Conservation (phyloP, 768 basidiomycete genomes). For the Peribolospora baueri region DNA sequence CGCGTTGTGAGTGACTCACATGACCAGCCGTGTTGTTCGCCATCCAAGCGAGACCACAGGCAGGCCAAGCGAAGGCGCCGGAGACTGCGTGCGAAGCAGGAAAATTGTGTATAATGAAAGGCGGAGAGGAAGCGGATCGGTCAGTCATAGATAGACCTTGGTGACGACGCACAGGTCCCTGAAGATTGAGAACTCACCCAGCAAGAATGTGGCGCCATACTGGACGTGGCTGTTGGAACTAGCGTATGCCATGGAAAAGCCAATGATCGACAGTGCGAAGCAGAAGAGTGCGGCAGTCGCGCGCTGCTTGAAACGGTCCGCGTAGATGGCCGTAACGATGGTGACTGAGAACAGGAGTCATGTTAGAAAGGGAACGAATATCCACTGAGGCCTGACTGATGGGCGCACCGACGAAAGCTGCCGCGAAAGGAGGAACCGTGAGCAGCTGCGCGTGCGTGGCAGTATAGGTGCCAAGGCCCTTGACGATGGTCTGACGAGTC, state of each 20-base stretch:
- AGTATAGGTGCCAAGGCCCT: conserved; percentile 26
- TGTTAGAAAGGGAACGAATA: conserved; percentile 4
- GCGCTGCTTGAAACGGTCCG: neutral
- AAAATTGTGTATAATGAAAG: neutral
- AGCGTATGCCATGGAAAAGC: conserved; percentile 2
- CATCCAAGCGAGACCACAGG: neutral
- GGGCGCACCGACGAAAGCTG: conserved; percentile 2
- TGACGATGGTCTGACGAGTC: conserved; percentile 15
- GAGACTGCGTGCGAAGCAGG: neutral
- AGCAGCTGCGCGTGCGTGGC: conserved; percentile 2
- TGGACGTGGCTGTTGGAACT: conserved; percentile 4
- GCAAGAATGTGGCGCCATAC: neutral
- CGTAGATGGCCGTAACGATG: neutral
- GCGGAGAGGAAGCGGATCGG: neutral
- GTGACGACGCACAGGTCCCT: neutral
- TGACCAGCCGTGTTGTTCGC: conserved; percentile 5
- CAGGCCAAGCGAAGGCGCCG: neutral
- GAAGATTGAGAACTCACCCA: neutral
- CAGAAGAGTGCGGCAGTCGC: conserved; percentile 2
- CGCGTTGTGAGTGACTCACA: neutral
- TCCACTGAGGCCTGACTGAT: neutral
- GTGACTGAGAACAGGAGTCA: neutral
- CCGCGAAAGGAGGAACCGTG: conserved; percentile 4
- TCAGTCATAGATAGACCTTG: neutral
- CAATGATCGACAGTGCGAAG: neutral